Conservation (phyloP, 108 stramenopile genomes). For the Heterococcus sp. region DNA sequence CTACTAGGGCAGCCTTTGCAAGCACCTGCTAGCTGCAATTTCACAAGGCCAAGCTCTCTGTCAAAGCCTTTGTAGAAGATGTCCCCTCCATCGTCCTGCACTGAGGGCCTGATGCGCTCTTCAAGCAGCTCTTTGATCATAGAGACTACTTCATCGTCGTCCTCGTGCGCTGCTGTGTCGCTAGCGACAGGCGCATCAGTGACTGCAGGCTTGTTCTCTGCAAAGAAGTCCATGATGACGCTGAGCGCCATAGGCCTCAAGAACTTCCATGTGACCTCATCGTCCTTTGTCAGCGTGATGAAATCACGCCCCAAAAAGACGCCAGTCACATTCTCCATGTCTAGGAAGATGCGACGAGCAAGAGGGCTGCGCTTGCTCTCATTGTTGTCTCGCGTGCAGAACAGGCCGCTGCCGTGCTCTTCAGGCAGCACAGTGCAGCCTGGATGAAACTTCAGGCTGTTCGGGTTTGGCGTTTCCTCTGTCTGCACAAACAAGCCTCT, state of each 20-base stretch:
- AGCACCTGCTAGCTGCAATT: conserved; percentile 69
- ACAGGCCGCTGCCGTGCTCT: conserved; percentile 64
- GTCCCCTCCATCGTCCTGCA: conserved; percentile 98
- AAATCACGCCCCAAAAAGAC: conserved; percentile 88
- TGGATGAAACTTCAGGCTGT: conserved; percentile 91
- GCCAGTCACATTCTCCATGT: conserved; percentile 80
- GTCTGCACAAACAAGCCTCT: conserved; percentile 86
- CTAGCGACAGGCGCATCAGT: conserved; percentile 69
- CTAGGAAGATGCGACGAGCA: conserved; percentile 68
- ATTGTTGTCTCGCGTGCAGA: conserved; percentile 57
- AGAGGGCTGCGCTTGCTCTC: conserved; percentile 67
- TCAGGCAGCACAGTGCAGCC: conserved; percentile 70
- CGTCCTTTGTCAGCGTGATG: conserved; percentile 91
- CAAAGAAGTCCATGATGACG: conserved; percentile 88
- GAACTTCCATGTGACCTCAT: conserved; percentile 74
- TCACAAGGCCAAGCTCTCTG: conserved; percentile 23
- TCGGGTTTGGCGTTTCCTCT: conserved; percentile 92
- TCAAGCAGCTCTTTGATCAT: conserved; percentile 99
- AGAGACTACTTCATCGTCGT: conserved; percentile 91
- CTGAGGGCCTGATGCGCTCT: conserved; percentile 89
- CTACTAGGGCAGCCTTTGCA: conserved; percentile 95
- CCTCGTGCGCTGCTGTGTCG: conserved; percentile 90
- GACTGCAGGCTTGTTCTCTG: conserved; percentile 56
- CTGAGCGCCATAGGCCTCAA: conserved; percentile 79
- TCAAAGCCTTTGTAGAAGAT: conserved; percentile 78